A percentile compares a stretch with the other conserved stretches of the same genome.
phyloP scores from a whole-genome alignment of 2,329 filamentous ascomycete species.

The Mariannaea elegans region DNA sequence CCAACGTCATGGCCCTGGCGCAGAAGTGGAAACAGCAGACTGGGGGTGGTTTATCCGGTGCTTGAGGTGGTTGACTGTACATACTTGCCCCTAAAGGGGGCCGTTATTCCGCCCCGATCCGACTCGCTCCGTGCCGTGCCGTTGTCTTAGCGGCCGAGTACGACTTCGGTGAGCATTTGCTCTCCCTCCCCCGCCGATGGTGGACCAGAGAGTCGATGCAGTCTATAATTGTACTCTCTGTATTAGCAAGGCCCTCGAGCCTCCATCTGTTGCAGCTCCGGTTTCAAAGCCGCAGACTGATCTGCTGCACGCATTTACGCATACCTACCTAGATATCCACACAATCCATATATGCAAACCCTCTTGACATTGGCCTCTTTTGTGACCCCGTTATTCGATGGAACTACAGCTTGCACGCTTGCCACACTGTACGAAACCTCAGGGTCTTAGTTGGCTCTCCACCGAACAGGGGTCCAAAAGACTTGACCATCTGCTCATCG shows the following conservation, averaged over 20 bases:
- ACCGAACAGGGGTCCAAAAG: too few relatives aligned
- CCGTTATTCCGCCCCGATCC: background rate
- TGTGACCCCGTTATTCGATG: too few relatives aligned
- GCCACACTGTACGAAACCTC: too few relatives aligned
- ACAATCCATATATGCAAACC: background rate
- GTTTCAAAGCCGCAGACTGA: too few relatives aligned
- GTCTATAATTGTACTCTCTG: background rate
- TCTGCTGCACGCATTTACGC: background rate
- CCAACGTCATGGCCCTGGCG: conserved; percentile 84
- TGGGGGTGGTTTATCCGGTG: conserved; percentile 48
- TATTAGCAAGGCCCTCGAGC: background rate
- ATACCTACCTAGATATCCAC: conserved; percentile 3
- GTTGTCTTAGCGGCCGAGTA: background rate
- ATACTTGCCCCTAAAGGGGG: background rate
- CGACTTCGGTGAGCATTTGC: conserved; percentile 1
- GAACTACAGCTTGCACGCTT: too few relatives aligned
- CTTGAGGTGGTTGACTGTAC: conserved; percentile 18
- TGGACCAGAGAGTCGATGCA: too few relatives aligned
- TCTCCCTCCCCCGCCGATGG: background rate
- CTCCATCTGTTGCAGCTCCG: background rate
- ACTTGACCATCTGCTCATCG: too few relatives aligned
- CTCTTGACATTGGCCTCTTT: background rate
- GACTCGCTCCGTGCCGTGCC: background rate
- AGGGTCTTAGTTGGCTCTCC: too few relatives aligned
- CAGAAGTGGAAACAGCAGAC: conserved; percentile 80